Evolutionary conservation across 139 green algal species (phyloP), one percentile per base, ranked within the genome.

Genomic region (Limnomonas spitsbergensis): DNA sequence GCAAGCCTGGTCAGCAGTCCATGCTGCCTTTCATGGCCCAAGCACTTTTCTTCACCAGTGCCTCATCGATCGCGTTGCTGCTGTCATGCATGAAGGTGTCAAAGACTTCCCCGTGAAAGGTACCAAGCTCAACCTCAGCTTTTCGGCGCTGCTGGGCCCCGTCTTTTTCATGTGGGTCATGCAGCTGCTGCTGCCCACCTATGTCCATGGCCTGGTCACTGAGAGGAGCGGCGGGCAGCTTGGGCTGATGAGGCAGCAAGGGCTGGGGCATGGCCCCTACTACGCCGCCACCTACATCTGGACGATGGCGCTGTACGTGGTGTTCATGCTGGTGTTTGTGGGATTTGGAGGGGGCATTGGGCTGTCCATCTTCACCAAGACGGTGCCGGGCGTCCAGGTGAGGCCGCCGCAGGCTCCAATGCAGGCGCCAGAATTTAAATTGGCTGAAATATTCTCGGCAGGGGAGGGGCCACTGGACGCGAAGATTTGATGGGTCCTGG

Each of bases 111-210:
- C 92, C 9, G 90, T 87, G 40, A 66, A 68, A 4, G 75, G 72
- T 1, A 87, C 40, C 7, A 52, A 66, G 24, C 85, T 97, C 1
- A 61, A 47, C 34, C 78, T 97, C 29, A 92, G 97, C 81, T 91
- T 97, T 53, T 89, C 88, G 1, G 88, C 85, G 40, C 81, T 97
- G 35, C 86, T 97, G 40, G 93, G 93, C 3, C 93, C 93, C 1
- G 78, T 97, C 1, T 96, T 97, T 81, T 91, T 90, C 73, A 92
- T 95, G 86, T 96, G 92, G 89, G 40, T 94, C 36, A 68, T 93
- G 70, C 86, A 91, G 77, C 78, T 94, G 14, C 85, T 90, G 38
- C 75, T 93, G 27, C 90, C 90, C 73, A 78, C 78, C 26, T 80
- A 78, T 69, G 81, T 91, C 26, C 66, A 91, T 69, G 32, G 38